phyloP scores from a whole-genome alignment of 352 stramenopile species.

The Plasmopara halstedii region DNA sequence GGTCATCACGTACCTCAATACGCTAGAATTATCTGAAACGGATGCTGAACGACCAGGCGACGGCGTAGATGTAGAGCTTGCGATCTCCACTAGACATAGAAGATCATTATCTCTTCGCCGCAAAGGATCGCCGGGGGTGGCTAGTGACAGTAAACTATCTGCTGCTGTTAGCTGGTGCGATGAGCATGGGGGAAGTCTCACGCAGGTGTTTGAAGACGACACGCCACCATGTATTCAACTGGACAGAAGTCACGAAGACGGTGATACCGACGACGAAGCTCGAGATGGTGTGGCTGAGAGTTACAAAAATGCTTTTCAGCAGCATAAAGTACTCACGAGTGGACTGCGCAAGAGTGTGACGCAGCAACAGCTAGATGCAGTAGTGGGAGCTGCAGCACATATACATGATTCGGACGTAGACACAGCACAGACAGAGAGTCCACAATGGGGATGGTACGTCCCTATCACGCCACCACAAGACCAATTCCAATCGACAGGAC shows the following conservation, averaged over 20 bases:
- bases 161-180: slow-evolving; percentile 77
- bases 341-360: slow-evolving; percentile 25
- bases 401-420: slow-evolving; percentile 13
- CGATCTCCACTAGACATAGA: slow-evolving; percentile 9
- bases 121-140: slow-evolving; percentile 11
- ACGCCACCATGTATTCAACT: not conserved
- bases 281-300: slow-evolving; percentile 21
- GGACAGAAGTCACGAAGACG: slow-evolving; percentile 11
- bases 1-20: slow-evolving; percentile 77
- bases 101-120: slow-evolving; percentile 12
- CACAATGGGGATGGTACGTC: slow-evolving; percentile 85
- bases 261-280: slow-evolving; percentile 23
- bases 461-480: slow-evolving; percentile 78
- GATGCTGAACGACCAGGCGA: slow-evolving; percentile 5
- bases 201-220: slow-evolving; percentile 61
- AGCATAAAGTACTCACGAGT: slow-evolving; percentile 6
- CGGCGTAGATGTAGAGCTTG: not conserved
- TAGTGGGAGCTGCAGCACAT: not conserved
- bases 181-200: slow-evolving; percentile 69
- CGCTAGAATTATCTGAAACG: slow-evolving; percentile 23
- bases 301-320: slow-evolving; percentile 7
- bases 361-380: slow-evolving; percentile 14
- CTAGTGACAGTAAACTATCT: slow-evolving; percentile 40
- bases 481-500: slow-evolving; percentile 21
- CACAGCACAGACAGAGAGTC: slow-evolving; percentile 51